Evolutionary conservation across 2,329 filamentous ascomycete species (phyloP).

Genomic region (Neopestalotiopsis rosae): DNA sequence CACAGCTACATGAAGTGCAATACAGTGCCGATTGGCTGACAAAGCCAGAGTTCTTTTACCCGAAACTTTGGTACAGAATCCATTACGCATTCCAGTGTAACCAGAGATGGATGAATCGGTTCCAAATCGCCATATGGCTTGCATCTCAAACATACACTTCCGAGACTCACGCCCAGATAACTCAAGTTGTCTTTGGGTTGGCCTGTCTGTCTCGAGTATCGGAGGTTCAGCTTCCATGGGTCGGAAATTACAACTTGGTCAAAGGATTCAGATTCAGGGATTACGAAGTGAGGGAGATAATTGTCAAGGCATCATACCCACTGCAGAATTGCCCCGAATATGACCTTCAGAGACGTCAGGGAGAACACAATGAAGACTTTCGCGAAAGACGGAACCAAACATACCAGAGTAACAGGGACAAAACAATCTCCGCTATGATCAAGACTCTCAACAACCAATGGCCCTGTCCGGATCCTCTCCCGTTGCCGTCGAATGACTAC

Average conservation of each 20-base stretch:
- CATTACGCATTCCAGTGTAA: neutral
- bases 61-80: neutral
- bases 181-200: conserved; percentile 34
- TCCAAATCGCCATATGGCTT: neutral
- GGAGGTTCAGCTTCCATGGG: conserved; percentile 29
- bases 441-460: conserved; percentile 4
- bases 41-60: neutral
- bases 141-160: neutral
- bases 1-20: neutral
- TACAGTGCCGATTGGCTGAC: conserved; percentile 5
- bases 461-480: neutral
- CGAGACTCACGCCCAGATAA: conserved; percentile 17
- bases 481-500: neutral
- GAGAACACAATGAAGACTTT: neutral
- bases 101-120: neutral
- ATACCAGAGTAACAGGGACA: neutral
- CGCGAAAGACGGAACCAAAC: neutral
- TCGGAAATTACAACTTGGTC: conserved; percentile 15
- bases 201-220: conserved; percentile 22
- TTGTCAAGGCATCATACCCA: neutral
- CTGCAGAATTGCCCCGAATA: neutral
- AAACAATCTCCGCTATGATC: neutral
- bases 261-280: conserved; percentile 22
- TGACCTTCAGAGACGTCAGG: neutral
- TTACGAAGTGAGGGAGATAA: neutral